Percentiles rank a stretch among this genome's conserved stretches.
phyloP scores from a whole-genome alignment of 306 rosid species.

The Casuarina glauca region DNA sequence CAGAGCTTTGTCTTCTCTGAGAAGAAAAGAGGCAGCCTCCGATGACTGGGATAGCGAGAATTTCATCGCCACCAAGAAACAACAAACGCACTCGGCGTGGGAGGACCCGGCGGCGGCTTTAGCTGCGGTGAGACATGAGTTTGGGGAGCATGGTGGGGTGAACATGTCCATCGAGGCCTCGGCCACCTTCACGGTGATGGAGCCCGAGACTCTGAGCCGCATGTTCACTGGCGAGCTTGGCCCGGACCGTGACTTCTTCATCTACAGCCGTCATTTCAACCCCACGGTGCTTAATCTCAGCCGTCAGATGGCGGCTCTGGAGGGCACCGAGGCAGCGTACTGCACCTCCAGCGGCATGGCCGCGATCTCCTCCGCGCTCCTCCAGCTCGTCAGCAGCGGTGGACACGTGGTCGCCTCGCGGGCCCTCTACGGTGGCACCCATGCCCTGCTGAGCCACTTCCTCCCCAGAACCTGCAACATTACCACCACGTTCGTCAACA shows the following conservation, averaged over 20 bases:
- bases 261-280: slow-evolving; percentile 98
- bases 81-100: slow-evolving; percentile 22
- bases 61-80: slow-evolving; percentile 39
- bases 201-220: slow-evolving; percentile 84
- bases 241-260: slow-evolving; percentile 79
- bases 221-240: slow-evolving; percentile 93
- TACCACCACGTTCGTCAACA: slow-evolving; percentile 64
- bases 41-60: slow-evolving; percentile 29
- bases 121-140: slow-evolving; percentile 79
- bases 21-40: slow-evolving; percentile 38
- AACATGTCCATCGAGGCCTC: slow-evolving; percentile 99
- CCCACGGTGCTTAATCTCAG: slow-evolving; percentile 84
- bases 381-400: slow-evolving; percentile 69
- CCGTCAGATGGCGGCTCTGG: slow-evolving; percentile 90
- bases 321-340: slow-evolving; percentile 94
- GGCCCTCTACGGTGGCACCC: slow-evolving; percentile 82
- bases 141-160: slow-evolving; percentile 97
- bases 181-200: slow-evolving; percentile 97
- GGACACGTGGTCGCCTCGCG: slow-evolving; percentile 67
- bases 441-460: slow-evolving; percentile 73
- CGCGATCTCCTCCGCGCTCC: slow-evolving; percentile 60
- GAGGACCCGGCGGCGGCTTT: slow-evolving; percentile 74
- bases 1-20: slow-evolving; percentile 20
- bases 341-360: slow-evolving; percentile 97
- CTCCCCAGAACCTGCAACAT: slow-evolving; percentile 63